Percentiles rank a stretch among this genome's conserved stretches.
Conservation (phyloP, 257 asterid species). For the Lycium ferocissimum region DNA sequence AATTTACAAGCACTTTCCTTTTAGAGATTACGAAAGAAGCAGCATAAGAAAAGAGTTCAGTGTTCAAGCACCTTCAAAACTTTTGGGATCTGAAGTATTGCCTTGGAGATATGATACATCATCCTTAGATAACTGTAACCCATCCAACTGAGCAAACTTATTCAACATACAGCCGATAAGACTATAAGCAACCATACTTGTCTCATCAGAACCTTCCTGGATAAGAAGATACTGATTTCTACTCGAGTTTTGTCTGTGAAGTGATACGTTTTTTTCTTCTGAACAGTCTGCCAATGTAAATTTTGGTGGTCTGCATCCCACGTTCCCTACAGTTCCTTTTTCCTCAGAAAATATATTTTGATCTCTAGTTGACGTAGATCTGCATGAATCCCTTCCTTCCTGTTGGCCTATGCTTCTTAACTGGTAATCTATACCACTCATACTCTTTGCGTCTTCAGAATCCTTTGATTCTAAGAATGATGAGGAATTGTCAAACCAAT, state of each 20-base stretch:
- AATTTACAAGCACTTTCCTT: background rate
- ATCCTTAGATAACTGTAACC: conserved; percentile 44
- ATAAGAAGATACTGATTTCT: conserved; percentile 67
- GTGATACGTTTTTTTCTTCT: conserved; percentile 35
- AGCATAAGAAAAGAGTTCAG: conserved; percentile 1
- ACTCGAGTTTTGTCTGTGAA: conserved; percentile 36
- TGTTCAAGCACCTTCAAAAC: conserved; percentile 51
- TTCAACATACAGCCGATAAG: conserved; percentile 63
- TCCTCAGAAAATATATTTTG: conserved; percentile 39
- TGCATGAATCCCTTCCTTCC: conserved; percentile 30
- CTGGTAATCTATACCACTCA: conserved; percentile 28
- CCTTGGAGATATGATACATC: conserved; percentile 59
- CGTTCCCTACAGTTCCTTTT: conserved; percentile 36
- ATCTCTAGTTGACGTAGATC: conserved; percentile 25
- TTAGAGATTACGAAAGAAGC: background rate
- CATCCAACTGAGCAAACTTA: conserved; percentile 54
- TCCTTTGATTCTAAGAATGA: conserved; percentile 42
- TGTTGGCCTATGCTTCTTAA: conserved; percentile 32
- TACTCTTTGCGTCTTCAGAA: conserved; percentile 29
- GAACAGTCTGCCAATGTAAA: conserved; percentile 29
- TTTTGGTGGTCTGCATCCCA: conserved; percentile 32
- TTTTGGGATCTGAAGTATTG: conserved; percentile 43
- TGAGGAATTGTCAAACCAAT: conserved; percentile 31
- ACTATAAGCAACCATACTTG: conserved; percentile 65
- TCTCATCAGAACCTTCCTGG: conserved; percentile 85